These are phyloP conservation scores for Diplodia corticola DNA, from an alignment of 2,329 filamentous ascomycete genomes.

Conservation along the genomic window DNA sequence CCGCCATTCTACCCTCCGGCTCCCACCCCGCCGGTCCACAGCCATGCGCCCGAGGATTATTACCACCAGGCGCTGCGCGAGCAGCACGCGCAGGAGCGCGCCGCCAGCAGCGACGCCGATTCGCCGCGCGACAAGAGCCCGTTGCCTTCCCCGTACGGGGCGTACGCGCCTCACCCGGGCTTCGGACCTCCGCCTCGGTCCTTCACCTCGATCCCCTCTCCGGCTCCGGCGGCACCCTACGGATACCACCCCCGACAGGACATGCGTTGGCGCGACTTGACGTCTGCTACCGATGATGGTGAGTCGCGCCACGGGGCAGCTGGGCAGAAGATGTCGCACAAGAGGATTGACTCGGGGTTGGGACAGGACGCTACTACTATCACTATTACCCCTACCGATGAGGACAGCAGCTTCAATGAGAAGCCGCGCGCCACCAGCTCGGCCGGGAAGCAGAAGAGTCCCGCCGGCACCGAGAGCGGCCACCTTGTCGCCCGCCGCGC, in stretches of 20 bases:
- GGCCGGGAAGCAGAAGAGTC: neutral
- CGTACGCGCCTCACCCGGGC: neutral
- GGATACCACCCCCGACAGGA: slow-evolving; percentile 3
- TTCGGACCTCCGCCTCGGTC: neutral
- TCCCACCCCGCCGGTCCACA: neutral
- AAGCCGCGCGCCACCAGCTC: neutral
- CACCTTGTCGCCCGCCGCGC: neutral
- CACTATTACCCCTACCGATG: neutral
- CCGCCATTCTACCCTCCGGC: neutral
- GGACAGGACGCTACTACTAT: neutral
- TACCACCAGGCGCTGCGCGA: slow-evolving; percentile 18
- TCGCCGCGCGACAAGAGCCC: neutral
- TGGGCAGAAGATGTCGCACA: neutral
- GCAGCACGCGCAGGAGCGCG: slow-evolving; percentile 6
- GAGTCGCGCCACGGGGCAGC: too few relatives aligned
- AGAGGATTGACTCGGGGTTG: slow-evolving; percentile 8
- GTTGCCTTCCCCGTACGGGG: neutral
- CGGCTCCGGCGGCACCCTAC: neutral
- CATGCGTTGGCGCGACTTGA: slow-evolving; percentile 16
- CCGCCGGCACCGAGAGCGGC: neutral
- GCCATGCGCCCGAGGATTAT: slow-evolving; percentile 4
- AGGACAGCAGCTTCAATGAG: neutral
- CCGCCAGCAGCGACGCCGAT: neutral
- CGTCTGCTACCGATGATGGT: neutral
- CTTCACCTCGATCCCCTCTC: neutral